Base-by-base conservation (phyloP, 768 basidiomycete species). In the Hericium alpestre region DNA sequence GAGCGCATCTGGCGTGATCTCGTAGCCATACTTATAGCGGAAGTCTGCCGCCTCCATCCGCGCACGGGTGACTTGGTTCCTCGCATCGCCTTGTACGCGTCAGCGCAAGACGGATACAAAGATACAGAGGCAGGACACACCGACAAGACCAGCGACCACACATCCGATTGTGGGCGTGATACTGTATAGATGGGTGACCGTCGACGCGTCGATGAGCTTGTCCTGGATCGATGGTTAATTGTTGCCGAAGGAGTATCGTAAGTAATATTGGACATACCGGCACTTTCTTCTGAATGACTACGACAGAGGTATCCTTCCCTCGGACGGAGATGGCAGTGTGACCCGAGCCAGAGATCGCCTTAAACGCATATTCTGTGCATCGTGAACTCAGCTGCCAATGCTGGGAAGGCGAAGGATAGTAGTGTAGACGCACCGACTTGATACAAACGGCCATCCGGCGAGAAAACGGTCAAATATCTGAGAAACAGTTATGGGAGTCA, bases 241-340 rank as follows among this genome's bases (percentile, higher is more conserved):
- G 38, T 53, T 15, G 51, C 16, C 32, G 22, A 20, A 18, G 54
- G 20, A 11, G 32, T 32, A 32, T 7, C 8, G 56, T 61, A 46
- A 58, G 40, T 43, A 22, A 15, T 20, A 39, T 15, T 56, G 18
- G 23, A 81, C 90, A 63, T 66, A 97, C 95, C 25, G 96, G 93
- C 39, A 99, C 87, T 77, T 98, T 98, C 76, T 93, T 93, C 76
- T 98, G 96, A 20, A 95, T 97, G 65, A 99, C 93, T 43, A 97
- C 89, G 8, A 98, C 93, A 4, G 87, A 79, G 5, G 93, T 95
- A 64, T 98, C 94, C 70, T 90, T 90, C 16, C 96, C 96, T 65
- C 95, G 77, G 48, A 98, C 88, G 16, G 94, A 81, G 53, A 99
- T 80, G 1, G 95, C 84, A 1, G 96, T 98, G 66, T 97, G 92